phyloP scores from a whole-genome alignment of 495 filamentous ascomycete species.

The Durotheca rogersii region DNA sequence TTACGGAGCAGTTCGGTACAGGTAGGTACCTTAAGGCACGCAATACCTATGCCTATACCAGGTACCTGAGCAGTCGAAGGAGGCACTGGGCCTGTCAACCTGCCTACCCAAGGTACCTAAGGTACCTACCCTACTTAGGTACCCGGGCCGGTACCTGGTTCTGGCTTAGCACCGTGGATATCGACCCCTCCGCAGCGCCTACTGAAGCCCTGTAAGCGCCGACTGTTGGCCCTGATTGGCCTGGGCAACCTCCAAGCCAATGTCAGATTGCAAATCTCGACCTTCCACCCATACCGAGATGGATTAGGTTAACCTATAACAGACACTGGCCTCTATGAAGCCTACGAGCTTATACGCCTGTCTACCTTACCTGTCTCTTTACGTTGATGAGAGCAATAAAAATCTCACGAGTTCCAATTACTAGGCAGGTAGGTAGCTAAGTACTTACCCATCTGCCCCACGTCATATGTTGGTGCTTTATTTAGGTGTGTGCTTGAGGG shows the following conservation, averaged over 20 bases:
- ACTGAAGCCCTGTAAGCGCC: constrained; percentile 35
- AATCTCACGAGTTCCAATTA: not conserved
- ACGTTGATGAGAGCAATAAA: not conserved
- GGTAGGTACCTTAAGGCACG: too few relatives aligned
- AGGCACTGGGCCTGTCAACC: too few relatives aligned
- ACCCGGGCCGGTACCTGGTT: constrained; percentile 19
- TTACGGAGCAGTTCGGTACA: too few relatives aligned
- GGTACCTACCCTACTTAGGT: too few relatives aligned
- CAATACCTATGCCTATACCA: too few relatives aligned
- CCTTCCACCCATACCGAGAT: too few relatives aligned
- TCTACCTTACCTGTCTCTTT: too few relatives aligned
- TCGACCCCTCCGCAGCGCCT: constrained; percentile 6
- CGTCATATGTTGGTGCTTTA: not conserved
- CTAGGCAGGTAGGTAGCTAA: not conserved
- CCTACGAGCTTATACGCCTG: too few relatives aligned
- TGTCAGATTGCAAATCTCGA: constrained; percentile 9
- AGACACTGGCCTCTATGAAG: too few relatives aligned
- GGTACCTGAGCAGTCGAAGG: too few relatives aligned
- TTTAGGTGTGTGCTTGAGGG: not conserved
- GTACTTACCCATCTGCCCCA: not conserved
- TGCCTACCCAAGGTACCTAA: too few relatives aligned
- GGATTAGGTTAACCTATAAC: too few relatives aligned
- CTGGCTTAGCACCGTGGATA: constrained; percentile 20
- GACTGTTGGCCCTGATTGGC: constrained; percentile 24
- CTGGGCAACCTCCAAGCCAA: not conserved